A percentile compares a stretch with the other conserved stretches of the same genome.
These are phyloP conservation scores for Aspergillus ruber DNA, from an alignment of 2,329 filamentous ascomycete species.

Conservation along the genomic window DNA sequence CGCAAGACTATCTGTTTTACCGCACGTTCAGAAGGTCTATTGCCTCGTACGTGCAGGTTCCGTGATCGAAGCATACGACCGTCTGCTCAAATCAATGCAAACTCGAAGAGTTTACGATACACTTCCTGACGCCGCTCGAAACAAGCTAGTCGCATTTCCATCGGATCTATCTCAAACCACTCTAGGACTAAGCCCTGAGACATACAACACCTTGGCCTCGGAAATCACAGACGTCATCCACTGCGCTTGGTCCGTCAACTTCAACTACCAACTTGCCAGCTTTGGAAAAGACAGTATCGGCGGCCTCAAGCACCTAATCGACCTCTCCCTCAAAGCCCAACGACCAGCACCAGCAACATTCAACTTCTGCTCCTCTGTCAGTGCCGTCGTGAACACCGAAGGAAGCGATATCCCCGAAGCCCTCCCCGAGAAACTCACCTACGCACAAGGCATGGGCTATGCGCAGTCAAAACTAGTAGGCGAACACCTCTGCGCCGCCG, in stretches of 20 bases:
- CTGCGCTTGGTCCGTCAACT: slow-evolving; percentile 61
- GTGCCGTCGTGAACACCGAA: slow-evolving; percentile 32
- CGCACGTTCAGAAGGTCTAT: slow-evolving; percentile 42
- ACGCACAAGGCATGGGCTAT: slow-evolving; percentile 39
- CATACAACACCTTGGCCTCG: slow-evolving; percentile 37
- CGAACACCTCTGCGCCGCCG: slow-evolving; percentile 25
- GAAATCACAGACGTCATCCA: slow-evolving; percentile 53
- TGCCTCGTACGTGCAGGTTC: slow-evolving; percentile 51
- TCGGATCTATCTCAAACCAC: slow-evolving; percentile 41
- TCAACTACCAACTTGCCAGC: slow-evolving; percentile 50
- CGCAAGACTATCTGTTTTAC: slow-evolving; percentile 33
- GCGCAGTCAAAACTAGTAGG: slow-evolving; percentile 33
- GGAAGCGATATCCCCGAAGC: slow-evolving; percentile 27
- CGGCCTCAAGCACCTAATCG: slow-evolving; percentile 40
- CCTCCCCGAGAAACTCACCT: slow-evolving; percentile 24
- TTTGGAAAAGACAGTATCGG: slow-evolving; percentile 51
- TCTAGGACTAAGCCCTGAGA: slow-evolving; percentile 43
- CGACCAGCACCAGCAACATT: slow-evolving; percentile 33
- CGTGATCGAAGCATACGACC: slow-evolving; percentile 34
- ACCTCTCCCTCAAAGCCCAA: slow-evolving; percentile 29
- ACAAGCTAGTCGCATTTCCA: slow-evolving; percentile 44
- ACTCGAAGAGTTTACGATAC: slow-evolving; percentile 27
- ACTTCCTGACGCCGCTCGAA: slow-evolving; percentile 10
- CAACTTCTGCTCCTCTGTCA: slow-evolving; percentile 47
- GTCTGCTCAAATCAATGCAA: slow-evolving; percentile 41